Conservation (phyloP, 495 filamentous ascomycete species). For the Lindgomyces ingoldianus region DNA sequence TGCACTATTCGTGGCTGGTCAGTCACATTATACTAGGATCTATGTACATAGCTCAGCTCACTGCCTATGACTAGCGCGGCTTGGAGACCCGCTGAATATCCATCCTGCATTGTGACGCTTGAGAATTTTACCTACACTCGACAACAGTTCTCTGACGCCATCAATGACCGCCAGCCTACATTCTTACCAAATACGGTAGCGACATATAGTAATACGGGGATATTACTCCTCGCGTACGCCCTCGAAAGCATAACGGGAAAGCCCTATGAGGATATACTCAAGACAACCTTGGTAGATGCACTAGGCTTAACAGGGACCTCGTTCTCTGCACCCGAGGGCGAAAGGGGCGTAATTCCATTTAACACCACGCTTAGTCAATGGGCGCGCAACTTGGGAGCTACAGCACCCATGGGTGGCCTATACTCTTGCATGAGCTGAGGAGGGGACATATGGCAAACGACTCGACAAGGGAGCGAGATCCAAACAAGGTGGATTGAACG, state of each 20-base stretch:
- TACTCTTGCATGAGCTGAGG: too few relatives aligned
- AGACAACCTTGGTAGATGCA: conserved; percentile 48
- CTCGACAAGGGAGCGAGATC: too few relatives aligned
- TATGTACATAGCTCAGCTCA: too few relatives aligned
- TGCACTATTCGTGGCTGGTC: too few relatives aligned
- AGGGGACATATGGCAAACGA: too few relatives aligned
- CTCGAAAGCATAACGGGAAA: conserved; percentile 24
- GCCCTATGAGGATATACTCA: conserved; percentile 44
- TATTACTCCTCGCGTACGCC: conserved; percentile 27
- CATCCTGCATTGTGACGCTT: background rate
- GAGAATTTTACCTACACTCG: background rate
- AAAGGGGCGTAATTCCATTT: conserved; percentile 5
- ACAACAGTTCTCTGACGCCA: background rate
- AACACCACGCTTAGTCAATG: conserved; percentile 34
- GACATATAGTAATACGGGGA: conserved; percentile 18
- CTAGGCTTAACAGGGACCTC: conserved; percentile 50
- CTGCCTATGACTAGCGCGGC: too few relatives aligned
- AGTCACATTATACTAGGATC: too few relatives aligned
- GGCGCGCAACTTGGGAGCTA: conserved; percentile 34
- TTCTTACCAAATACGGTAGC: conserved; percentile 17
- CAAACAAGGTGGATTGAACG: too few relatives aligned
- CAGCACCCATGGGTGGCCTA: conserved; percentile 14
- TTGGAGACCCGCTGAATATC: background rate
- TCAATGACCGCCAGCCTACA: background rate
- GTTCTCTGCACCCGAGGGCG: conserved; percentile 38